phyloP scores from a whole-genome alignment of 1,284 basidiomycete genomes.

The Ustilago shanxiensis region DNA sequence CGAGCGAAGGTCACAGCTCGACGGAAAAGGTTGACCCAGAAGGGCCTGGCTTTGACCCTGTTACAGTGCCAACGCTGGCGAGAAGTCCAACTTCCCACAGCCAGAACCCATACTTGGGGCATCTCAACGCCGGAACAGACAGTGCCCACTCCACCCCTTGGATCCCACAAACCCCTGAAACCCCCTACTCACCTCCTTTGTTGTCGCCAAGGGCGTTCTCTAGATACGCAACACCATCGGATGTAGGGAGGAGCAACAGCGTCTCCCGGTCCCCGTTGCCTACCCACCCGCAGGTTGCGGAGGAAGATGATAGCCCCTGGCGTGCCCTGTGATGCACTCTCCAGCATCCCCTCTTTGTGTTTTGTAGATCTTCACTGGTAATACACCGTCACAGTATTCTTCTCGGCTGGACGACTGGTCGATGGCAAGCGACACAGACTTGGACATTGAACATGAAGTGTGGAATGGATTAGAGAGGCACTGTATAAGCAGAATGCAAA shows the following conservation, averaged over 20 bases:
- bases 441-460: background rate
- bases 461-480: background rate
- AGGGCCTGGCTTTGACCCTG: slow-evolving; percentile 8
- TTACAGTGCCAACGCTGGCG: slow-evolving; percentile 12
- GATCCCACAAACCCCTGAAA: slow-evolving; percentile 39
- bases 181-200: slow-evolving; percentile 21
- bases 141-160: slow-evolving; percentile 17
- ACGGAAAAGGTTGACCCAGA: slow-evolving; percentile 16
- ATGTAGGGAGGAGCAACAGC: slow-evolving; percentile 2
- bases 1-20: slow-evolving; percentile 11
- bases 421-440: too few relatives aligned
- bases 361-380: background rate
- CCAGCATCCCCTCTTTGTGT: background rate
- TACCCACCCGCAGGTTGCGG: background rate
- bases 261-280: background rate
- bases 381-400: background rate
- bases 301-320: slow-evolving; percentile 17
- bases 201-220: slow-evolving; percentile 25
- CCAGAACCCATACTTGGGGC: slow-evolving; percentile 4
- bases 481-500: background rate
- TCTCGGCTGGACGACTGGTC: too few relatives aligned
- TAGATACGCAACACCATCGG: background rate
- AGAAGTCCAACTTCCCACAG: background rate
- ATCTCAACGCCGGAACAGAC: background rate
- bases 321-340: background rate